Evolutionary conservation across 1,284 basidiomycete species (phyloP), one percentile per base, ranked within the genome.

Genomic region (Ustilago nuda): DNA sequence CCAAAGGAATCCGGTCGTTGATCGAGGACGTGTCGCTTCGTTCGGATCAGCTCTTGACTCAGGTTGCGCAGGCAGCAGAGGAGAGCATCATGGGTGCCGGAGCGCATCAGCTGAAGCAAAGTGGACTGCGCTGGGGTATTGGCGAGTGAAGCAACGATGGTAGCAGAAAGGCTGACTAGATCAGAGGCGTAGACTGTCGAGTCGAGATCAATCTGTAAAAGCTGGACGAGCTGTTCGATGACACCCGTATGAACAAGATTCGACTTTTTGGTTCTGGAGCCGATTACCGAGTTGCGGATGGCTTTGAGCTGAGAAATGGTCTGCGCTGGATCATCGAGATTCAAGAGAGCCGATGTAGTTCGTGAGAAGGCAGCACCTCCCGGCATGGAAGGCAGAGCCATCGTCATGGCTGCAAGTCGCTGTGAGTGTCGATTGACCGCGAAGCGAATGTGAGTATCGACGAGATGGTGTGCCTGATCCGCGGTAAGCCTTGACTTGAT

Each of bases 231-330:
- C 36, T 78, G 68, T 33, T 69, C 55, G 45, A 78, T 70, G 58
- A 68, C 51, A 35, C 63, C 66, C 7, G 66, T 72, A 37, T 78
- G 62, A 27, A 75, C 76, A 8, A 78, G 61, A 27, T 56, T 69
- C 2, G 72, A 75, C 66, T 78, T 78, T 19, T 76, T 75, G 32
- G 76, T 78, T 32, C 72, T 56, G 9, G 69, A 72, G n/a, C 76
- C 76, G 33, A 78, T 78, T 58, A 78, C 69, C 4, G 76, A 72
- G 55, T 78, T 78, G 56, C 76, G 68, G 46, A 72, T 72, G 23
- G 66, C 48, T 43, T 72, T 74, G 59, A 78, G 76, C 41, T 78
- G 74, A 3, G 63, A 43, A 23, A 76, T 68, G 27, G 68, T 61
- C 27, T 51, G 51, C 23, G 67, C 58, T 6, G 73, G 67, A n/a